Evolutionary conservation across 2,329 filamentous ascomycete species (phyloP), one percentile per base, ranked within the genome.

Genomic region (Colletotrichum tropicicola): DNA sequence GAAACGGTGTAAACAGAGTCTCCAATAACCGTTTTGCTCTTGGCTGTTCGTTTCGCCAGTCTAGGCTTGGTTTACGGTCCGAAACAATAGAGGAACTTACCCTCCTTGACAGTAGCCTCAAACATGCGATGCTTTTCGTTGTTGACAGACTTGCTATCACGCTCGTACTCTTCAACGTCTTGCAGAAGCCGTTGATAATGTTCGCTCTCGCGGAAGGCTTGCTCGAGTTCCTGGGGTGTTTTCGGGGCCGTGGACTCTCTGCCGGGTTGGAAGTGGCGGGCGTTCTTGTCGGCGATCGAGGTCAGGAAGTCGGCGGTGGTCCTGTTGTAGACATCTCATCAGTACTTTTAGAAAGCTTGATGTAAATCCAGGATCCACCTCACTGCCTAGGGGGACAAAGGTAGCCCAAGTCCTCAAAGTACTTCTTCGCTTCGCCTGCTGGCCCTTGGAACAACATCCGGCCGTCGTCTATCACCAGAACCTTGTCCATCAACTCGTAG

Each of bases 381-480:
- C 89, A 92, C 64, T 87, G 74, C 15, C 79, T 73, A 0, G 71
- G 68, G n/a, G 74, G 73, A 35, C 74, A 87, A 51, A 86, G 71
- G 73, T 90, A 96, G 0, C 92, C 92, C 1, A 96, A 85, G 1
- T 85, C 79, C 73, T 94, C 92, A 66, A 96, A 95, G 74, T 95
- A 95, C 47, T 77, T 78, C 28, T 91, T 84, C 1, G 92, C 92
- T 67, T 92, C 87, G 1, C 82, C 76, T 0, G 87, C 80, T 0
- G 90, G 89, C 0, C 92, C 92, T 66, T 92, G 94, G 77, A 89
- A 96, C 21, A 92, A 90, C 74, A 93, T 89, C 1, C 89, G 87
- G 1, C 92, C 92, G 52, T 87, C 80, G 68, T 94, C 90, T 56
- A 95, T 92, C 19, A 94, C 87, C 53, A 94, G 76, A 3, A 94